These are phyloP conservation scores for Xylaria intraflava DNA, from an alignment of 495 filamentous ascomycete genomes.

Conservation along the genomic window DNA sequence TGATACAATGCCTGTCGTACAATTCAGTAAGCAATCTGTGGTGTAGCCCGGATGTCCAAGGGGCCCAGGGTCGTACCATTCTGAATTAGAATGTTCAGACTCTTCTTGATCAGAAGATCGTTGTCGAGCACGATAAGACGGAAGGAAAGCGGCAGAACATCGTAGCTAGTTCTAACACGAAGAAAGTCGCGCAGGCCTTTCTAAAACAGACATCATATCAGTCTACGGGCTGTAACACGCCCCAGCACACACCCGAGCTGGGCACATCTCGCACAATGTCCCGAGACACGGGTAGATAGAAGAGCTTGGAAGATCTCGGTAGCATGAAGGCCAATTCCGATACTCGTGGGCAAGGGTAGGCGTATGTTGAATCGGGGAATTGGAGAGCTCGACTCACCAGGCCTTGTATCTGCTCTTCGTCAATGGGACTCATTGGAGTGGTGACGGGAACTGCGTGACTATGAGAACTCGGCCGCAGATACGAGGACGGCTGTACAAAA, in stretches of 20 bases:
- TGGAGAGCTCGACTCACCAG: slow-evolving; percentile 55
- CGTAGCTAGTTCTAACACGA: slow-evolving; percentile 93
- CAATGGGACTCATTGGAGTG: slow-evolving; percentile 64
- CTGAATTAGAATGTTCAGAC: slow-evolving; percentile 90
- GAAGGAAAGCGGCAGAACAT: slow-evolving; percentile 96
- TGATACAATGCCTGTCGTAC: slow-evolving; percentile 79
- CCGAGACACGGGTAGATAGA: background rate
- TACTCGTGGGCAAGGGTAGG: background rate
- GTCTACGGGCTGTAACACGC: background rate
- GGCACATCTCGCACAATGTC: background rate
- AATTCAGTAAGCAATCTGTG: slow-evolving; percentile 10
- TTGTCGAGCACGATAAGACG: slow-evolving; percentile 95
- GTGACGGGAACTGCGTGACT: slow-evolving; percentile 42
- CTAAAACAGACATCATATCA: slow-evolving; percentile 41
- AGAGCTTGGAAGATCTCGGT: background rate
- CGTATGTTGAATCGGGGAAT: background rate
- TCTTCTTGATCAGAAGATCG: slow-evolving; percentile 91
- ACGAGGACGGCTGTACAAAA: slow-evolving; percentile 77
- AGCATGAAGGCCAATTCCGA: background rate
- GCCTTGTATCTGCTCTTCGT: slow-evolving; percentile 87
- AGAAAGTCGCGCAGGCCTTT: slow-evolving; percentile 91
- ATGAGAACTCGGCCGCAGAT: slow-evolving; percentile 62
- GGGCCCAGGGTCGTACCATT: slow-evolving; percentile 59
- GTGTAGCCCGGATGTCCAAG: background rate
- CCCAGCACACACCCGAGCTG: background rate